phyloP scores from a whole-genome alignment of 768 basidiomycete species.

The Lactarius vividus region DNA sequence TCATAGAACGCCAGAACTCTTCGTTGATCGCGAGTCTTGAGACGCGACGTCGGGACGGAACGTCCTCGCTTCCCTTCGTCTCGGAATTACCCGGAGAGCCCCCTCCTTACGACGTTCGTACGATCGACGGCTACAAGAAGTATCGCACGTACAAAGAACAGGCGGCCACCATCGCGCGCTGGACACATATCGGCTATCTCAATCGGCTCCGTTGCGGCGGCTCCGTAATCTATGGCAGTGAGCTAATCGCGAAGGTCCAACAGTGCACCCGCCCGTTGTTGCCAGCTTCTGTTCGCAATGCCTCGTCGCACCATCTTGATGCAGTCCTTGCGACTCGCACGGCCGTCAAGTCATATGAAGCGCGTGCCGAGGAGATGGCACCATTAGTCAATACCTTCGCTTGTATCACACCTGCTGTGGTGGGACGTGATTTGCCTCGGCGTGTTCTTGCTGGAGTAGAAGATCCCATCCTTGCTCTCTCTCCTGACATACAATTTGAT shows the following conservation, averaged over 20 bases:
- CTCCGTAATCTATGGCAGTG: conserved; percentile 37
- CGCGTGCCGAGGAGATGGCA: conserved; percentile 55
- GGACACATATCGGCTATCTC: conserved; percentile 69
- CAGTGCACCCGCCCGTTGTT: conserved; percentile 47
- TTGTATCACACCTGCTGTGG: conserved; percentile 75
- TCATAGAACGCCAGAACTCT: conserved; percentile 53
- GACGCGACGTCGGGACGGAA: conserved; percentile 57
- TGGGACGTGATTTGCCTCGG: conserved; percentile 69
- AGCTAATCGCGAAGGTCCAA: conserved; percentile 39
- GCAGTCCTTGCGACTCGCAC: conserved; percentile 42
- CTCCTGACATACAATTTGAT: conserved; percentile 52
- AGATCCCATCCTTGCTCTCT: conserved; percentile 20
- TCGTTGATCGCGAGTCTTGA: conserved; percentile 54
- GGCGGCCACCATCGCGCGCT: conserved; percentile 52
- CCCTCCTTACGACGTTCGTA: conserved; percentile 72
- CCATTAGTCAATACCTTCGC: conserved; percentile 65
- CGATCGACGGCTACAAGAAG: conserved; percentile 67
- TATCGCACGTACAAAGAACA: conserved; percentile 46
- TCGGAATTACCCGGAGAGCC: conserved; percentile 56
- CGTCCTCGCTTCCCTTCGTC: conserved; percentile 50
- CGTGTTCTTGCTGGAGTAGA: conserved; percentile 53
- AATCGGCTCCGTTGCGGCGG: conserved; percentile 66
- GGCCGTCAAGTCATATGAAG: conserved; percentile 61
- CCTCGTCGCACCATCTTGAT: conserved; percentile 39
- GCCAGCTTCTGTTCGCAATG: conserved; percentile 48